Base-by-base conservation (phyloP, 495 filamentous ascomycete genomes). In the Aspergillus nidulans region DNA sequence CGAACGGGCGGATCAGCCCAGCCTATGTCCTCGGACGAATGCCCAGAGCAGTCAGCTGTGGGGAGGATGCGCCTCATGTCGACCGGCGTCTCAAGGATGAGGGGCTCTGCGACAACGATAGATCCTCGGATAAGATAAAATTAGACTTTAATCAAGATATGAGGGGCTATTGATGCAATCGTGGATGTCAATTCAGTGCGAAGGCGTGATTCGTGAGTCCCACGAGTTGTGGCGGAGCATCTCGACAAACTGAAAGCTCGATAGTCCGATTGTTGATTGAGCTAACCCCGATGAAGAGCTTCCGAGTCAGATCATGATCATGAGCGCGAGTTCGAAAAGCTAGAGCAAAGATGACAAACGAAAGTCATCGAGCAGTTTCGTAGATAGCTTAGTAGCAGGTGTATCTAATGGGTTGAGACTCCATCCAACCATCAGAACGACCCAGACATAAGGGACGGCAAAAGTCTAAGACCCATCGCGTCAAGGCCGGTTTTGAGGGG, bases 51-150 rank as follows among this genome's bases (percentile, higher is more conserved):
- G 4, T 10, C 18, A 15, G 7, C 20, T 49, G 36, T 23, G 45
- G 38, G 2, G 44, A 34, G 26, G 25, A n/a, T 15, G 5, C 32
- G 10, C 16, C 26, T 20, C n/a, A 36, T 25, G 42, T 56, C 25
- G 53, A 56, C 55, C 52, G 28, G 61, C 43, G 61, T 63, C 57
- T 60, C 61, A 56, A 24, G 20, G 44, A 41, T 56, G 58, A 60
- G 61, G 61, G 61, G 61, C 48, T 51, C 40, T 15, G 42, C 28
- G 21, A 41, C 44, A 44, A 34, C 15, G 15, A 34, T 34, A 34
- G 30, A 34, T 10, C 30, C 30, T 34, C 30, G 43, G 60, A 49
- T 46, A 49, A 53, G 60, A 55, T 56, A 36, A 44, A 39, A 41
- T 36, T n/a, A n/a, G 21, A 1, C 32, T 28, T 42, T 40, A 32